Evolutionary conservation across 805 yeast species (phyloP).

Genomic region (Lipomyces sp.): DNA sequence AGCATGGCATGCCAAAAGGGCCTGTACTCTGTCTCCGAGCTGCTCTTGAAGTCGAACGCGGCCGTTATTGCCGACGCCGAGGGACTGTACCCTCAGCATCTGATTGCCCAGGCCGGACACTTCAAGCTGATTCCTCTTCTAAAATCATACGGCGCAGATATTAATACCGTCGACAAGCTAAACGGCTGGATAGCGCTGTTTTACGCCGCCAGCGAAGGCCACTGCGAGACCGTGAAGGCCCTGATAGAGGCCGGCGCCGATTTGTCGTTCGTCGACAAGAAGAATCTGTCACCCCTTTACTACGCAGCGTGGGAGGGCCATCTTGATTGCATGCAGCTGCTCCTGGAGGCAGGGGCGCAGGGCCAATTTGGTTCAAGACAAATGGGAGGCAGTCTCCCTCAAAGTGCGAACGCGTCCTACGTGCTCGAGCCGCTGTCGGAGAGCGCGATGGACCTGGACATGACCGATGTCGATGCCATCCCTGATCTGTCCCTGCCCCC

Average conservation of each 20-base stretch:
- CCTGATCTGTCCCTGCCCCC: conserved; percentile 94
- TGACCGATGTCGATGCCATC: conserved; percentile 58
- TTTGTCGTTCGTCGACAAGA: conserved; percentile 66
- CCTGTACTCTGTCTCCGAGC: conserved; percentile 62
- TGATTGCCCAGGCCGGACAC: conserved; percentile 82
- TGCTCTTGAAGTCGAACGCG: conserved; percentile 48
- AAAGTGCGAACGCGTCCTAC: too few species aligned
- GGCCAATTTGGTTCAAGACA: background rate
- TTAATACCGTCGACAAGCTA: conserved; percentile 76
- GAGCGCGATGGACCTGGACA: conserved; percentile 8
- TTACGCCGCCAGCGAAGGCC: conserved; percentile 86
- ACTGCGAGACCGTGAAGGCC: conserved; percentile 62
- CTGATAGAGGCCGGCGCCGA: conserved; percentile 73
- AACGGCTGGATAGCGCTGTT: conserved; percentile 94
- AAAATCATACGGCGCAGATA: conserved; percentile 53
- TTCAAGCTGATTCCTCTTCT: conserved; percentile 63
- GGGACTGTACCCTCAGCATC: conserved; percentile 80
- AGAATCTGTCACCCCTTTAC: conserved; percentile 74
- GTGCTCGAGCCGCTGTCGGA: background rate
- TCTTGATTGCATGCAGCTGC: conserved; percentile 68
- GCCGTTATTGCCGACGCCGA: conserved; percentile 67
- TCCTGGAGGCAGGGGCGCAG: conserved; percentile 44
- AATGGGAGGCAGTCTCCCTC: background rate
- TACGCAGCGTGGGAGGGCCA: conserved; percentile 96
- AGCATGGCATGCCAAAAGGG: conserved; percentile 89